Evolutionary conservation across 139 green algal genomes (phyloP).

Genomic region (Tetradesmus lagerheimii): DNA sequence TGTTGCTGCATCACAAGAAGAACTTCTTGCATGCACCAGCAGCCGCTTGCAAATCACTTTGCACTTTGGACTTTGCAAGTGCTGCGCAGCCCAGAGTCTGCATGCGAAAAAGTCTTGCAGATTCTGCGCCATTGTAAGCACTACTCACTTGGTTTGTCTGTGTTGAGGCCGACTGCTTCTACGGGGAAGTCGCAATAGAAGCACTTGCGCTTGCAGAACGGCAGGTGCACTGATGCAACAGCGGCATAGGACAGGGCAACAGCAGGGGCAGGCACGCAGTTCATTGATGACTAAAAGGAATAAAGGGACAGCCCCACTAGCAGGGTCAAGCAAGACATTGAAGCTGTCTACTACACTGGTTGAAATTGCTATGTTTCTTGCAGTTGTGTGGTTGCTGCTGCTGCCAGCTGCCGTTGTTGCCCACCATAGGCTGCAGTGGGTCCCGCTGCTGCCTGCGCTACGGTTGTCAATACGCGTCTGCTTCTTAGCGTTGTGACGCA

Average conservation of each 20-base stretch:
- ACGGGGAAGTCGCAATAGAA: conserved; percentile 98
- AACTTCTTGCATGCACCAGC: no score
- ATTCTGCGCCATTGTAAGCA: not conserved
- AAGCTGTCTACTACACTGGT: no score
- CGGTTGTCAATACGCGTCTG: not conserved
- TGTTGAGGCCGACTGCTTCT: conserved; percentile 69
- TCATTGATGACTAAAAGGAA: no score
- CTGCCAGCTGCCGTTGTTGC: conserved; percentile 3
- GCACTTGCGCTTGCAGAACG: conserved; percentile 97
- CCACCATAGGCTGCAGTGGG: not conserved
- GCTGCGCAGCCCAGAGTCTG: not conserved
- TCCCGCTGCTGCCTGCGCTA: not conserved
- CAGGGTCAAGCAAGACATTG: no score
- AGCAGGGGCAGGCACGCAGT: not conserved
- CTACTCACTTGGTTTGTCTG: conserved; percentile 30
- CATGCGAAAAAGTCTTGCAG: not conserved
- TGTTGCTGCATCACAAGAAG: no score
- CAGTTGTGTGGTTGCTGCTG: not conserved
- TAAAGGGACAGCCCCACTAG: no score
- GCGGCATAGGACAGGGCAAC: no score
- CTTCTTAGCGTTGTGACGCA: not conserved
- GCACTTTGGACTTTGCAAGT: not conserved
- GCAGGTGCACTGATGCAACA: conserved; percentile 84
- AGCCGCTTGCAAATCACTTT: not conserved
- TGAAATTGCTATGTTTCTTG: not conserved